Evolutionary conservation across 2,329 filamentous ascomycete species (phyloP), one percentile per base, ranked within the genome.

Genomic region (Fragosphaeria purpurea): DNA sequence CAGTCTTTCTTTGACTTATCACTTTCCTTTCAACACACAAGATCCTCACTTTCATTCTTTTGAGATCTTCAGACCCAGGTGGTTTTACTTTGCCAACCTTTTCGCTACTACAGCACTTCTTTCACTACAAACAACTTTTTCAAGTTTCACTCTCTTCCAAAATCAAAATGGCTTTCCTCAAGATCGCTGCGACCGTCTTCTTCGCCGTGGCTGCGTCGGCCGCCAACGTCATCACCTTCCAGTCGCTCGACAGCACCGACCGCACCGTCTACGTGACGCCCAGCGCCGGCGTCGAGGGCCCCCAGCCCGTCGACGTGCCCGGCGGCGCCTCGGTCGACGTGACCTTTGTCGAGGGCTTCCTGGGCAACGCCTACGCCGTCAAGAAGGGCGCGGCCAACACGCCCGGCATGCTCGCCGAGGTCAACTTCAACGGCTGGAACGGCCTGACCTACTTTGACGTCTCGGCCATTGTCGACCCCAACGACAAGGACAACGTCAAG

Each of bases 161-260:
- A 22, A 7, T 35, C 52, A 54, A 34, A 8, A 54, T 54, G 50
- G 40, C 49, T 40, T 50, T 44, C 34, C 22, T 54, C 41, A 50
- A 47, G 40, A 31, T 34, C 30, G 42, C 37, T 7, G 41, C 38
- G 8, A 35, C 44, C 34, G 37, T 50, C 22, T 44, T 52, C 7
- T 47, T 55, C 6, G 70, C 70, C 52, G 63, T 69, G 54, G 34
- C 40, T 47, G 70, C 63, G 59, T 62, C 61, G 50, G 75, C 73
- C 52, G 63, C 61, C 61, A 75, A 73, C 64, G 65, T 66, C 38
- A 65, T 83, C 59, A 78, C 74, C 57, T 82, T 83, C 67, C 59
- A 73, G 65, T 80, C 76, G 58, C 74, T 80, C 47, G 80, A 83
- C 62, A 58, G 64, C 52, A 67, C 65, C 37, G 61, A 65, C 52